Conservation (phyloP, 345 rosid genomes). For the Eucalyptus cladocalyx region DNA sequence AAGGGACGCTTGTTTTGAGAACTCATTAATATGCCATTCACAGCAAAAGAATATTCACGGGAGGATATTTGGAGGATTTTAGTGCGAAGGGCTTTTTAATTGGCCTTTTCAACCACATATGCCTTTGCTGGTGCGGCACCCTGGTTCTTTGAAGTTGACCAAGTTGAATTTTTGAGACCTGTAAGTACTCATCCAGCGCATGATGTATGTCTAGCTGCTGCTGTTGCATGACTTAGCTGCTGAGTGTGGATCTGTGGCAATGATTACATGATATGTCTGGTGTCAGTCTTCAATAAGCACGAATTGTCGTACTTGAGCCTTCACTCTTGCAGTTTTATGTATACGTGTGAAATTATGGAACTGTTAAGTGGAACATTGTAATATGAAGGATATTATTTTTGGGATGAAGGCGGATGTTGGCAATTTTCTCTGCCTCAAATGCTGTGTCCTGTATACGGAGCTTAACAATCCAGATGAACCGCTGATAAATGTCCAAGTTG, state of each 20-base stretch:
- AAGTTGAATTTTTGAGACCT: slow-evolving; percentile 74
- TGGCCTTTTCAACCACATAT: slow-evolving; percentile 74
- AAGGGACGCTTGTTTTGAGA: slow-evolving; percentile 35
- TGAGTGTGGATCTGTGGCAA: not conserved
- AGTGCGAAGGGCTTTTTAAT: slow-evolving; percentile 72
- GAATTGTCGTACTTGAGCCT: not conserved
- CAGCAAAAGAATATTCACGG: slow-evolving; percentile 79
- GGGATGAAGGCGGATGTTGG: slow-evolving; percentile 65
- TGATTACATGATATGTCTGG: too few species aligned
- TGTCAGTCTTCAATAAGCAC: not conserved
- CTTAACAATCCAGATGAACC: slow-evolving; percentile 39
- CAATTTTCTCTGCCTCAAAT: slow-evolving; percentile 73
- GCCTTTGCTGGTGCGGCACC: slow-evolving; percentile 81
- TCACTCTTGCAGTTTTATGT: not conserved
- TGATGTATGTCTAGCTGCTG: not conserved
- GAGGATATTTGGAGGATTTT: slow-evolving; percentile 78
- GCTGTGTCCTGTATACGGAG: slow-evolving; percentile 64
- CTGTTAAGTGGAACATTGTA: not conserved
- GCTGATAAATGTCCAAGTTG: not conserved
- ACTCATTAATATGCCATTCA: slow-evolving; percentile 80
- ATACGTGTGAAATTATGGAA: not conserved
- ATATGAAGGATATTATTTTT: not conserved
- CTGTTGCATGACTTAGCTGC: not conserved
- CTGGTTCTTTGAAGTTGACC: slow-evolving; percentile 72
- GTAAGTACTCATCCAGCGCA: slow-evolving; percentile 22